Evolutionary conservation across 345 rosid genomes (phyloP).

Genomic region (Syzygium grande): DNA sequence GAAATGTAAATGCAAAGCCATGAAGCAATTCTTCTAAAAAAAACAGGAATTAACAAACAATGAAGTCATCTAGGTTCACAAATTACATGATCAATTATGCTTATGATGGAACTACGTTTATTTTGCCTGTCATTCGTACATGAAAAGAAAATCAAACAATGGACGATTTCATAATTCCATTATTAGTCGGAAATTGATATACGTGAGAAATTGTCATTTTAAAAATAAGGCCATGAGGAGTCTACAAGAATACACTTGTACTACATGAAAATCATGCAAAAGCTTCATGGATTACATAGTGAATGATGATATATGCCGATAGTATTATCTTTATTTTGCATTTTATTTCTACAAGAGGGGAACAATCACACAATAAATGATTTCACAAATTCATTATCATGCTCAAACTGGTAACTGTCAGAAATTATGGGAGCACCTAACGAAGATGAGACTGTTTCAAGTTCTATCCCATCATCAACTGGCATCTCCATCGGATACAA

Average conservation of each 20-base stretch:
- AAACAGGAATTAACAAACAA: too few species aligned
- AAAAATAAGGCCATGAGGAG: background rate
- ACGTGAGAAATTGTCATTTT: background rate
- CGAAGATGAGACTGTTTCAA: background rate
- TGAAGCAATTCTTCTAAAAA: too few species aligned
- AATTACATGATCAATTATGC: too few species aligned
- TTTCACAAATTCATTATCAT: background rate
- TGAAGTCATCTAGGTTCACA: too few species aligned
- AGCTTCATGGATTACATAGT: background rate
- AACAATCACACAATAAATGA: background rate
- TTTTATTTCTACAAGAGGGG: background rate
- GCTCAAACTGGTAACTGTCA: background rate
- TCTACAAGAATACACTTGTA: background rate
- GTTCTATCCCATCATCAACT: background rate
- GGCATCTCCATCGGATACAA: too few species aligned
- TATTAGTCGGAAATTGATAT: too few species aligned
- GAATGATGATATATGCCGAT: background rate
- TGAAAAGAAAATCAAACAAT: too few species aligned
- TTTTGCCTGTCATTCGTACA: too few species aligned
- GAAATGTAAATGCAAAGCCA: too few species aligned
- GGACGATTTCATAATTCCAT: too few species aligned
- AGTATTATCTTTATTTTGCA: background rate
- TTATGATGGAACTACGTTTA: too few species aligned
- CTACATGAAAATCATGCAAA: background rate
- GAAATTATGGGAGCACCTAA: background rate